Percentiles rank a stretch among this genome's conserved stretches.
Conservation (phyloP, 768 basidiomycete genomes). For the Agaricus subrufescens region DNA sequence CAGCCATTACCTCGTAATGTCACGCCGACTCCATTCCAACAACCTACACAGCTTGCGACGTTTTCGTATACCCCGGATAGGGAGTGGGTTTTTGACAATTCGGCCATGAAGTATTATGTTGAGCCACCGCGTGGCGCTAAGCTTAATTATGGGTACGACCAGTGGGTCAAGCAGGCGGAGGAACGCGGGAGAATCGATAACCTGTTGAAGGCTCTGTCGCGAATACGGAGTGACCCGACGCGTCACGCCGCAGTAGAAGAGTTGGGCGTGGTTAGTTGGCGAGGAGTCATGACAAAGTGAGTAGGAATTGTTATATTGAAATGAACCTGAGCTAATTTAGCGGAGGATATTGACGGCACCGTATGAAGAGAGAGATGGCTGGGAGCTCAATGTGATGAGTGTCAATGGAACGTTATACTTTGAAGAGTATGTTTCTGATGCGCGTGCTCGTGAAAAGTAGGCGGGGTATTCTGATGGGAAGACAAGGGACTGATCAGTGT, state of each 20-base stretch:
- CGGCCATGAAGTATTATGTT: slow-evolving; percentile 67
- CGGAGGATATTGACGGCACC: slow-evolving; percentile 73
- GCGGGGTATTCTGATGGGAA: slow-evolving; percentile 15
- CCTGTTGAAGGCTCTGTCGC: slow-evolving; percentile 55
- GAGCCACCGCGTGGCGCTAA: slow-evolving; percentile 64
- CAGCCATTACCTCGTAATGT: not conserved
- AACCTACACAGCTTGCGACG: slow-evolving; percentile 61
- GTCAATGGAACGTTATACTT: slow-evolving; percentile 67
- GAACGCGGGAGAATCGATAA: slow-evolving; percentile 64
- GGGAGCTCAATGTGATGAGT: slow-evolving; percentile 82
- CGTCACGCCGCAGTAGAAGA: slow-evolving; percentile 26
- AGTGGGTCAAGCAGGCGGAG: slow-evolving; percentile 65
- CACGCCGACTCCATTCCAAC: slow-evolving; percentile 51
- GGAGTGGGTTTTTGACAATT: slow-evolving; percentile 58
- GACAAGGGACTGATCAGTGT: not conserved
- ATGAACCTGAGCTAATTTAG: slow-evolving; percentile 11
- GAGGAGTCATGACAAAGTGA: slow-evolving; percentile 83
- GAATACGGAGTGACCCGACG: slow-evolving; percentile 31
- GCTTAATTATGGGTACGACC: slow-evolving; percentile 66
- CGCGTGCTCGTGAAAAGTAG: slow-evolving; percentile 60
- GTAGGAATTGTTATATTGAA: slow-evolving; percentile 11
- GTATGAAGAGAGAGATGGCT: slow-evolving; percentile 76
- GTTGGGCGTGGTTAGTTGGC: slow-evolving; percentile 64
- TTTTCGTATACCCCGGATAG: slow-evolving; percentile 66
- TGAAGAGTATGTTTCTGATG: slow-evolving; percentile 66